Conservation (phyloP, 106 monocot species). For the Iris macrosiphon region DNA sequence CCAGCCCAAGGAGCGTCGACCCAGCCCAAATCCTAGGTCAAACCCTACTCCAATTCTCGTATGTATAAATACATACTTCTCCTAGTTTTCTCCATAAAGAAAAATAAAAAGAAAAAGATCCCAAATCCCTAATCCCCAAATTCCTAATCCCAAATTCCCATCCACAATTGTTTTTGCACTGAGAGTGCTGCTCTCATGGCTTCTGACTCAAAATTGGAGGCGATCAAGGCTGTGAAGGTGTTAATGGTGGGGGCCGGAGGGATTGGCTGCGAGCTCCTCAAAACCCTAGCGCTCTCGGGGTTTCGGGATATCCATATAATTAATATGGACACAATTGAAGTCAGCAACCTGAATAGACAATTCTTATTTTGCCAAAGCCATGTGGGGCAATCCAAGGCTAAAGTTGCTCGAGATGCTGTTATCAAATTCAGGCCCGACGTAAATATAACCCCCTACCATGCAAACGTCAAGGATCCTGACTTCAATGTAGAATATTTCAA, state of each 20-base stretch:
- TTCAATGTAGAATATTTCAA: slow-evolving; percentile 83
- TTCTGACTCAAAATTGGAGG: no score
- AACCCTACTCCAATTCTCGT: no score
- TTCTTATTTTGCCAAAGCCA: slow-evolving; percentile 76
- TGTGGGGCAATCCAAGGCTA: slow-evolving; percentile 91
- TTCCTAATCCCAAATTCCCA: no score
- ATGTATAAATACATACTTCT: no score
- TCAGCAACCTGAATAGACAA: slow-evolving; percentile 86
- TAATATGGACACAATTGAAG: slow-evolving; percentile 97
- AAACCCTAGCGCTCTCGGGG: slow-evolving; percentile 78
- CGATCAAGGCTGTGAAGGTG: slow-evolving; percentile 78
- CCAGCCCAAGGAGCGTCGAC: no score
- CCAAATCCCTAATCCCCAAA: no score
- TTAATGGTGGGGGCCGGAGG: slow-evolving; percentile 91
- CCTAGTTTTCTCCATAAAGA: no score
- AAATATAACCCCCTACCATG: slow-evolving; percentile 70
- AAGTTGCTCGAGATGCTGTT: slow-evolving; percentile 83
- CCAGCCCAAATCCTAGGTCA: no score
- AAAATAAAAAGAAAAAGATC: no score
- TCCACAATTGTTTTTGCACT: no score
- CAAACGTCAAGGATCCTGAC: slow-evolving; percentile 77
- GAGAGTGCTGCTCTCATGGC: no score
- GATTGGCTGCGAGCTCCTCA: slow-evolving; percentile 96
- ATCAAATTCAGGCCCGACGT: slow-evolving; percentile 70
- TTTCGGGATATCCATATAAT: slow-evolving; percentile 84